Evolutionary conservation across 139 green algal species (phyloP).

Genomic region (Choricystis sp.): DNA sequence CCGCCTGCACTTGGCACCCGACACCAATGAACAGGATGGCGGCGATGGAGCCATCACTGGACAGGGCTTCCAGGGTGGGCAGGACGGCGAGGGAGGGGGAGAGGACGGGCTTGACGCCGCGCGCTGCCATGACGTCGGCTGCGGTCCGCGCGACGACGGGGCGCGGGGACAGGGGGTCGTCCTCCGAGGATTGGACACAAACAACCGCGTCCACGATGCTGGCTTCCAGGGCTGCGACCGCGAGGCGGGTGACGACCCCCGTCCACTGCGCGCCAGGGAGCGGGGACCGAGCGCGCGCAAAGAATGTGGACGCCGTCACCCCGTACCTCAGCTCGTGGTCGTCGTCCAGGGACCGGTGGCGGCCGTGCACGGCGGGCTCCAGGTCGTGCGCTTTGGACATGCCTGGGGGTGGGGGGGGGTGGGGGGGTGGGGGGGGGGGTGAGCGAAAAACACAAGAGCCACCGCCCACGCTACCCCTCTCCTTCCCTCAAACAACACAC

Average conservation of each 20-base stretch:
- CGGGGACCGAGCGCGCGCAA: slow-evolving; percentile 40
- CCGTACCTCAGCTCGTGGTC: slow-evolving; percentile 76
- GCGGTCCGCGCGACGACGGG: slow-evolving; percentile 58
- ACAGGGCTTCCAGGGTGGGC: slow-evolving; percentile 79
- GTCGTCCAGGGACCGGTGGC: slow-evolving; percentile 30
- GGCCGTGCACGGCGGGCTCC: slow-evolving; percentile 24
- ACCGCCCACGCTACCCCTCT: slow-evolving; percentile 52
- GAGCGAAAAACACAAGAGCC: slow-evolving; percentile 8
- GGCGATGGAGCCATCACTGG: slow-evolving; percentile 39
- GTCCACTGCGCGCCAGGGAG: slow-evolving; percentile 88
- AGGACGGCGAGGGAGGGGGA: slow-evolving; percentile 82
- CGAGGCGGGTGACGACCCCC: slow-evolving; percentile 71
- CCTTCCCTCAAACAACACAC: slow-evolving; percentile 54
- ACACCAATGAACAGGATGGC: slow-evolving; percentile 89
- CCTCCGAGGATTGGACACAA: slow-evolving; percentile 72
- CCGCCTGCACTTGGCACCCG: slow-evolving; percentile 80
- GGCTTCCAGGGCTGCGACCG: slow-evolving; percentile 57
- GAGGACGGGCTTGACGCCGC: slow-evolving; percentile 86
- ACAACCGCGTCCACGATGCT: slow-evolving; percentile 88
- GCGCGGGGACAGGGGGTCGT: slow-evolving; percentile 67
- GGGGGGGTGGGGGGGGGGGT: no score
- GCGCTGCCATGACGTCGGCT: slow-evolving; percentile 72
- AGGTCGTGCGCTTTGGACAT: slow-evolving; percentile 20
- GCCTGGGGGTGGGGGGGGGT: background rate
- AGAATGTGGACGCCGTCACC: slow-evolving; percentile 54